Evolutionary conservation across 768 basidiomycete species (phyloP).

Genomic region (Mycena amicta): DNA sequence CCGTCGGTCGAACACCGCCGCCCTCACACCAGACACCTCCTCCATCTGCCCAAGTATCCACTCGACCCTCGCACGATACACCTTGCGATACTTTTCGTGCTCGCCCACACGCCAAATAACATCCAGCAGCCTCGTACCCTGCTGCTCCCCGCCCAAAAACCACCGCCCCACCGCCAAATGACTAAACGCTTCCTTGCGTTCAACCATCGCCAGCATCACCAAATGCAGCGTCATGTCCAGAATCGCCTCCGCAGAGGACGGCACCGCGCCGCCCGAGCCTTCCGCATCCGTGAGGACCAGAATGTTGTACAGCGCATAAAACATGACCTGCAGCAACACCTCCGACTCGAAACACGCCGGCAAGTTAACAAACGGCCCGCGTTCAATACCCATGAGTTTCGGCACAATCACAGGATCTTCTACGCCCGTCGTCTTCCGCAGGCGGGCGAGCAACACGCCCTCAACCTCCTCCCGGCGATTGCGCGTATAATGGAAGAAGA

Average conservation of each 20-base stretch:
- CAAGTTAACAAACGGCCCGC: conserved; percentile 71
- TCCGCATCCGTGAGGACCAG: conserved; percentile 62
- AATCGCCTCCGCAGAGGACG: conserved; percentile 84
- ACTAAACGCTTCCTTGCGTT: conserved; percentile 66
- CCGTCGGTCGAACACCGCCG: conserved; percentile 56
- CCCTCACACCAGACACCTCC: conserved; percentile 45
- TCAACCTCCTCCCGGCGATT: conserved; percentile 95
- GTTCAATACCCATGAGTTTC: conserved; percentile 60
- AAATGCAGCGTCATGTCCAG: conserved; percentile 89
- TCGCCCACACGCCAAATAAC: conserved; percentile 78
- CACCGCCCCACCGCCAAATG: conserved; percentile 52
- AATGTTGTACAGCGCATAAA: conserved; percentile 79
- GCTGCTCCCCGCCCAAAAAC: conserved; percentile 51
- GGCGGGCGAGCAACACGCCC: conserved; percentile 63
- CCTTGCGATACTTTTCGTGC: conserved; percentile 66
- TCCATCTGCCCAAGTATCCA: conserved; percentile 76
- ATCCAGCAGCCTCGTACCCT: conserved; percentile 48
- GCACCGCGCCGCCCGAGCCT: conserved; percentile 45
- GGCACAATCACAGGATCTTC: conserved; percentile 78
- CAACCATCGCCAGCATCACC: conserved; percentile 81
- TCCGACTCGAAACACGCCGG: conserved; percentile 67
- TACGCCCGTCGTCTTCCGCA: conserved; percentile 65
- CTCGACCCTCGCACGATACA: conserved; percentile 67
- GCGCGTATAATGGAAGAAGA: conserved; percentile 93
- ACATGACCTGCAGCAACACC: conserved; percentile 77